Conservation (phyloP, 192 early-diverging fungal species). For the Diversispora epigaea region DNA sequence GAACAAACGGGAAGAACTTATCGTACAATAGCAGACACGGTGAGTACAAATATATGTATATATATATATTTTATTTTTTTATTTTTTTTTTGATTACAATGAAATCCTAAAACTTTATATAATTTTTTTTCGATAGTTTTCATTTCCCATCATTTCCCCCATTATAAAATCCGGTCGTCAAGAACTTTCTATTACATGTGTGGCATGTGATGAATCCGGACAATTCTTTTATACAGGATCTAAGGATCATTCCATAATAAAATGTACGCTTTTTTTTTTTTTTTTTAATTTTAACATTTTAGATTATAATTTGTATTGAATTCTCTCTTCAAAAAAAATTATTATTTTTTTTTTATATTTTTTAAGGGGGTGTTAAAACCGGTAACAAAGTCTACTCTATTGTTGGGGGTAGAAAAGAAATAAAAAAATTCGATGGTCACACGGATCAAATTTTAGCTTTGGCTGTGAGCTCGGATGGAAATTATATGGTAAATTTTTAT, state of each 20-base stretch:
- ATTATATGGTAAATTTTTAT: constrained; percentile 51
- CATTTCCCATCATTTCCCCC: constrained; percentile 41
- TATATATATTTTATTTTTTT: background rate
- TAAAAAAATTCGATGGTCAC: constrained; percentile 67
- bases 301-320: background rate
- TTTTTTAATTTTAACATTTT: background rate
- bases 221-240: constrained; percentile 77
- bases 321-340: too few relatives aligned
- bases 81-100: constrained; percentile 16
- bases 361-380: constrained; percentile 61
- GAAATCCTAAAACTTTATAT: constrained; percentile 38
- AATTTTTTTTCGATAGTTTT: constrained; percentile 37
- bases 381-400: constrained; percentile 68
- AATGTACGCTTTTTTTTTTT: constrained; percentile 56
- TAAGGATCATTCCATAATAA: constrained; percentile 92
- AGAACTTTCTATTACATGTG: constrained; percentile 76
- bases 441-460: constrained; percentile 72
- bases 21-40: constrained; percentile 56
- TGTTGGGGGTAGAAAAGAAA: constrained; percentile 70
- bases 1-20: constrained; percentile 55
- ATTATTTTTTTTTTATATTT: constrained; percentile 22
- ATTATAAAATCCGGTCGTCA: constrained; percentile 61
- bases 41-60: constrained; percentile 23
- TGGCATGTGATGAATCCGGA: constrained; percentile 68
- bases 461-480: constrained; percentile 65